A percentile compares a stretch with the other conserved stretches of the same genome.
Evolutionary conservation across 1,139 yeast genomes (phyloP).

Genomic region (Taphrina wiesneri): DNA sequence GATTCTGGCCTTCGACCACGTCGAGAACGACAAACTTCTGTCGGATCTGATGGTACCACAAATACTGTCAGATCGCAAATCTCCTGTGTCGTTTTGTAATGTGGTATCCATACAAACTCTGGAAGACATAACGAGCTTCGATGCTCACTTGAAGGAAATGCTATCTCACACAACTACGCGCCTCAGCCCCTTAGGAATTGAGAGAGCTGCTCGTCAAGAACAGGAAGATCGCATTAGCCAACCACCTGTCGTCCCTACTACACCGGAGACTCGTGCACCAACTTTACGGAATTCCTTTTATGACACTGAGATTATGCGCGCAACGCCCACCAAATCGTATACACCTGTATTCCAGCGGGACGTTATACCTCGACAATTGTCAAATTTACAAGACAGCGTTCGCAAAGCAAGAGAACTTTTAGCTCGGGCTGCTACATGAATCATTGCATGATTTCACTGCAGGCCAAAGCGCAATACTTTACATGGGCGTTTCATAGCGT

Average conservation of each 20-base stretch:
- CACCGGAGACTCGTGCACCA: background rate
- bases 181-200: slow-evolving; percentile 11
- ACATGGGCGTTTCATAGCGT: background rate
- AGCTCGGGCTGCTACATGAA: background rate
- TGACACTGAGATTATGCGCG: background rate
- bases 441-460: background rate
- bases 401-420: slow-evolving; percentile 15
- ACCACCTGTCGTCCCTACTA: background rate
- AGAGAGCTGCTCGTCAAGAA: background rate
- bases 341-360: background rate
- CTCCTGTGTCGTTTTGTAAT: slow-evolving; percentile 11
- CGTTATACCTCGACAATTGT: slow-evolving; percentile 3
- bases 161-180: background rate
- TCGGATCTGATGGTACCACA: background rate
- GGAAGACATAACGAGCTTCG: slow-evolving; percentile 10
- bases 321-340: background rate
- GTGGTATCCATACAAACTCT: slow-evolving; percentile 1
- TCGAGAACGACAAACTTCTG: background rate
- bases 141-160: background rate
- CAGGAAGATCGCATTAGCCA: background rate
- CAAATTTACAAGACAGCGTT: slow-evolving; percentile 1
- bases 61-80: slow-evolving; percentile 13
- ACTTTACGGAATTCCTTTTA: slow-evolving; percentile 15
- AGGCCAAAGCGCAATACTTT: background rate
- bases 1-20: background rate